Percentiles rank a stretch among this genome's conserved stretches.
phyloP scores from a whole-genome alignment of 257 asterid species.

The Forsythia suspensa region DNA sequence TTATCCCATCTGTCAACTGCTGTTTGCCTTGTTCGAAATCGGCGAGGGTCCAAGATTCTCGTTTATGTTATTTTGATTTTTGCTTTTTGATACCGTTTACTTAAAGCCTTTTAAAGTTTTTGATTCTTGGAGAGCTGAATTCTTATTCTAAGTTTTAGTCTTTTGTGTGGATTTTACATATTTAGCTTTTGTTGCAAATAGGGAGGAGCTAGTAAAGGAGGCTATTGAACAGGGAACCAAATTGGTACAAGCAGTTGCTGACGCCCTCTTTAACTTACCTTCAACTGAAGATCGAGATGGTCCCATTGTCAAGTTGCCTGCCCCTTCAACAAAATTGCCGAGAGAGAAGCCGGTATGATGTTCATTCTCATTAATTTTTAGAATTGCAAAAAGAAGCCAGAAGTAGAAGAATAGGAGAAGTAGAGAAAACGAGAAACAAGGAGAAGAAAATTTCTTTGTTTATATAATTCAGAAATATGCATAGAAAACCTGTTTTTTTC shows the following conservation, averaged over 20 bases:
- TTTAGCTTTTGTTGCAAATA: constrained; percentile 16
- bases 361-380: not conserved
- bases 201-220: constrained; percentile 71
- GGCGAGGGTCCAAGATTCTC: too few species aligned
- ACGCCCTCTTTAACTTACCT: constrained; percentile 72
- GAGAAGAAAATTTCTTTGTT: not conserved
- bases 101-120: too few species aligned
- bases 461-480: too few species aligned
- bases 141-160: not conserved
- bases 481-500: too few species aligned
- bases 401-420: not conserved
- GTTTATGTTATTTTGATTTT: not conserved
- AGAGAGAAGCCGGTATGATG: constrained; percentile 79
- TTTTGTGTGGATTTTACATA: not conserved
- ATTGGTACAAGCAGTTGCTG: constrained; percentile 81
- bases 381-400: not conserved
- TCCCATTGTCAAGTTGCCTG: constrained; percentile 76
- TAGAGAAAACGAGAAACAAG: not conserved
- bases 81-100: not conserved
- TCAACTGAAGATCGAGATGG: constrained; percentile 74
- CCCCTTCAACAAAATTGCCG: constrained; percentile 45
- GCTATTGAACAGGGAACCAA: constrained; percentile 67
- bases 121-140: not conserved
- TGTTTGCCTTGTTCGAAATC: too few species aligned
- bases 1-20: not conserved